Evolutionary conservation across 148 eudicot genomes (phyloP), one percentile per base, ranked within the genome.

Genomic region (Diospyros lotus): DNA sequence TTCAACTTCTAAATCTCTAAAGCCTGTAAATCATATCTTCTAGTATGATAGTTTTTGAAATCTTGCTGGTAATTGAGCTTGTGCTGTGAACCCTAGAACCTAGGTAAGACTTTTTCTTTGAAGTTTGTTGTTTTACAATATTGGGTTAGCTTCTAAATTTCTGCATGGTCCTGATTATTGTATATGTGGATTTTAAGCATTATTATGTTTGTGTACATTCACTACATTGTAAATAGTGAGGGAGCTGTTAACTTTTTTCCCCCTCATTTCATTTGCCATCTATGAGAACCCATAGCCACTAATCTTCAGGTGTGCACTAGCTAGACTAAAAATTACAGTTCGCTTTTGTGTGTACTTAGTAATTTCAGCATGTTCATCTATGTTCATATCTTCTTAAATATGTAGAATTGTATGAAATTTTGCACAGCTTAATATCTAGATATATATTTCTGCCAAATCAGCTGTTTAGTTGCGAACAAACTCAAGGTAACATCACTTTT

Each of bases 391-490:
- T 55, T 6, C 43, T 15, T 44, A 65, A 2, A 15, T 65, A 65
- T 11, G 45, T 18, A 2, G 9, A 39, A 14, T 38, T 0, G n/a
- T 6, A 43, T 44, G 40, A 45, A 46, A 46, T 46, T 46, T 3
- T 39, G 6, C 11, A 14, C 46, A 14, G 39, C 28, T 46, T 54
- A 56, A 9, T 43, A 12, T 72, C 28, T n/a, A 38, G 28, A 62
- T 64, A 1, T 64, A 41, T n/a, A n/a, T 15, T 52, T 55, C 44
- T 52, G 62, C 42, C 62, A 42, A 56, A 64, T 73, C 41, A 13
- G 4, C 48, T 73, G 60, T 18, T 70, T 50, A 58, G 44, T 39
- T 43, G 71, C 74, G 69, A 28, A 78, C 68, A 71, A 58, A 40
- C 63, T 56, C 51, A 50, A 59, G 40, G 18, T 71, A 69, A 75